Base-by-base conservation (phyloP, 306 rosid genomes). In the Senna tora region DNA sequence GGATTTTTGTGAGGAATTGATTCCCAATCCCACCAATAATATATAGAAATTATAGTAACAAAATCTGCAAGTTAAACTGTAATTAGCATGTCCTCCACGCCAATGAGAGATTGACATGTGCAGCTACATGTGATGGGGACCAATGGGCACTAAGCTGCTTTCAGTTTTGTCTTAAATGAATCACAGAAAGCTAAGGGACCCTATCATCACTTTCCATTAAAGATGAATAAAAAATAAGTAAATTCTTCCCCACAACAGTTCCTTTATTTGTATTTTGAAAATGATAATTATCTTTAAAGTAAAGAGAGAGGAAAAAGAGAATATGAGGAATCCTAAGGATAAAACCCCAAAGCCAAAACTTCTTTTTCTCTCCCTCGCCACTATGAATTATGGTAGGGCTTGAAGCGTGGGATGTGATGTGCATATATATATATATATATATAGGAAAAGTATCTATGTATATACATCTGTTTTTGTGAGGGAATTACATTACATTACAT, bases 321-420 rank as follows among this genome's bases (percentile, higher is more conserved):
- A 1, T 25, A 83, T 62, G 38, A 83, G 89, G 96, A 87, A 88
- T 88, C 96, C 96, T 54, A 90, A 84, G 96, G 81, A 56, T 69
- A 77, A 75, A 84, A 69, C 76, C 86, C 75, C 74, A 87, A 85
- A 81, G 89, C 93, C 90, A 85, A 90, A 88, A 71, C 51, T 79
- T 84, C 86, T 76, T 92, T 89, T 83, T 42, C 71, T 63, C 66
- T 56, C 58, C 34, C 67, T 41, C 30, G 1, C 46, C 46, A 41
- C 46, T 41, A n/a, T n/a, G 3, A 39, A 13, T 66, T 72, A 77
- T 83, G 80, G 82, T 67, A 71, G 56, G 75, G 76, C 38, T 81
- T 73, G 46, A n/a, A n/a, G n/a, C n/a, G n/a, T n/a, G n/a, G n/a
- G n/a, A n/a, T n/a, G n/a, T n/a, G n/a, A n/a, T n/a, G n/a, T n/a